Percentiles rank a stretch among this genome's conserved stretches.
These are phyloP conservation scores for Globisporangium nunn DNA, from an alignment of 352 stramenopile species.

Conservation along the genomic window DNA sequence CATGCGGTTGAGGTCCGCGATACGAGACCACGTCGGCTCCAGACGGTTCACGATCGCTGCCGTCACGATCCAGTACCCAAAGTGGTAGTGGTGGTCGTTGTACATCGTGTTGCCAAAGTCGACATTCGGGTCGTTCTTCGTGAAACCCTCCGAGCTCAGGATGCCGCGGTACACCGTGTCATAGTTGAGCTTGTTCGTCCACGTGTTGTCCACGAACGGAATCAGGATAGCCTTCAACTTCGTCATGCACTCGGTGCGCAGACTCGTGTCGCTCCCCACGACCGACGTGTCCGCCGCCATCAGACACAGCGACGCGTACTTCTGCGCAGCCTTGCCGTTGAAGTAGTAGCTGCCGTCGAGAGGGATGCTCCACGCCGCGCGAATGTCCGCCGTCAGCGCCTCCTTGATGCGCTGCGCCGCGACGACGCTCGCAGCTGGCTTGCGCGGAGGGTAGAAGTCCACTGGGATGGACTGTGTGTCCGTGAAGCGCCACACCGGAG, in stretches of 20 bases:
- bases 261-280: slow-evolving; percentile 17
- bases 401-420: slow-evolving; percentile 28
- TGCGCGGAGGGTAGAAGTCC: slow-evolving; percentile 41
- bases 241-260: slow-evolving; percentile 29
- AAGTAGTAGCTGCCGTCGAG: slow-evolving; percentile 61
- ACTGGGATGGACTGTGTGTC: slow-evolving; percentile 39
- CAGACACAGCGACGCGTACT: slow-evolving; percentile 66
- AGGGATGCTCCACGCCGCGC: slow-evolving; percentile 43
- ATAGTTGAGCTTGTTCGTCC: slow-evolving; percentile 56
- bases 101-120: slow-evolving; percentile 74
- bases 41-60: slow-evolving; percentile 61
- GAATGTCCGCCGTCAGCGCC: slow-evolving; percentile 48
- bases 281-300: slow-evolving; percentile 59
- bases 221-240: slow-evolving; percentile 50
- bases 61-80: slow-evolving; percentile 67
- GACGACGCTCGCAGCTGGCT: slow-evolving; percentile 27
- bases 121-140: slow-evolving; percentile 36
- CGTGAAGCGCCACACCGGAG: slow-evolving; percentile 36
- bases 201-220: slow-evolving; percentile 59
- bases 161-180: slow-evolving; percentile 51
- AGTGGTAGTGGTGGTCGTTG: slow-evolving; percentile 78
- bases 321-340: slow-evolving; percentile 67
- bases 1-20: slow-evolving; percentile 48
- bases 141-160: slow-evolving; percentile 57
- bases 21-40: slow-evolving; percentile 46